These are phyloP conservation scores for Ciborinia camelliae DNA, from an alignment of 2,329 filamentous ascomycete species.

Conservation along the genomic window DNA sequence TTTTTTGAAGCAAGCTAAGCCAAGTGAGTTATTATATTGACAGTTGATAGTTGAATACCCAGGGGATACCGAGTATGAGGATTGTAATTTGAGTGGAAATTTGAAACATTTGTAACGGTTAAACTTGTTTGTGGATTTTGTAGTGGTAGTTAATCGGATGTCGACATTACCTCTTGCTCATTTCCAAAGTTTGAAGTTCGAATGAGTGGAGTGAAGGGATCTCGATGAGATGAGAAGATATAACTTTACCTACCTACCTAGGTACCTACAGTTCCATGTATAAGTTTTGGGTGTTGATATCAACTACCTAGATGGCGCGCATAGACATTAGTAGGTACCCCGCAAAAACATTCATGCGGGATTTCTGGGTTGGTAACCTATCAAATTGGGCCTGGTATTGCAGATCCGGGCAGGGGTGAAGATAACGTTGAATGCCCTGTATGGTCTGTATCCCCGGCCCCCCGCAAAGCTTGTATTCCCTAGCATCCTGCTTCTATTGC, in stretches of 20 bases:
- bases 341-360: conserved; percentile 1
- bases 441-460: neutral
- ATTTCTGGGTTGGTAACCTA: neutral
- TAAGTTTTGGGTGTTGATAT: too few species aligned
- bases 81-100: neutral
- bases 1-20: too few species aligned
- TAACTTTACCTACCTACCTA: too few species aligned
- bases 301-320: too few species aligned
- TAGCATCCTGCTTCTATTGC: neutral
- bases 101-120: neutral
- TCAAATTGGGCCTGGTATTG: too few species aligned
- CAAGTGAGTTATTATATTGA: too few species aligned
- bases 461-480: conserved; percentile 13
- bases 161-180: neutral
- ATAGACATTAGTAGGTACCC: too few species aligned
- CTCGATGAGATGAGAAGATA: too few species aligned
- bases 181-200: neutral
- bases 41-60: too few species aligned
- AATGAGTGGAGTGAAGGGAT: too few species aligned
- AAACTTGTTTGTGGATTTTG: neutral
- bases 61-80: too few species aligned
- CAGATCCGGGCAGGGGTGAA: neutral
- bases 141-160: neutral
- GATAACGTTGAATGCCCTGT: conserved; percentile 9
- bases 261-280: too few species aligned